phyloP scores from a whole-genome alignment of 2,329 filamentous ascomycete genomes.

The Curvularia sp. region DNA sequence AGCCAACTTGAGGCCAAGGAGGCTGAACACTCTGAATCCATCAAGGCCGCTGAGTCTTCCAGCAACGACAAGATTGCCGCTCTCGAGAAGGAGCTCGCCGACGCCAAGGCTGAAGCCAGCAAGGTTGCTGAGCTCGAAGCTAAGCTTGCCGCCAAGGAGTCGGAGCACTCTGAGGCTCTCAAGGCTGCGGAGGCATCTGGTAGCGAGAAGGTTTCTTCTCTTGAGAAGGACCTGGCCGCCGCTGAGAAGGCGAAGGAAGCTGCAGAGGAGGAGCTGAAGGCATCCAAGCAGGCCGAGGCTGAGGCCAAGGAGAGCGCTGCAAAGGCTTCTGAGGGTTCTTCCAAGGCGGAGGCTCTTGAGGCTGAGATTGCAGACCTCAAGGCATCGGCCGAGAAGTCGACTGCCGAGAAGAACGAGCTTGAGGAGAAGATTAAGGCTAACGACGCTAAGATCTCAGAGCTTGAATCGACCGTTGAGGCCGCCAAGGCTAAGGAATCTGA shows the following conservation, averaged over 20 bases:
- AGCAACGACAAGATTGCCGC: slow-evolving; percentile 20
- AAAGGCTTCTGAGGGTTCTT: slow-evolving; percentile 24
- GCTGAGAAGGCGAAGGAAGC: slow-evolving; percentile 31
- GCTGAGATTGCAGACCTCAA: slow-evolving; percentile 34
- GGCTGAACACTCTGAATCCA: slow-evolving; percentile 23
- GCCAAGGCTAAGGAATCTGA: slow-evolving; percentile 27
- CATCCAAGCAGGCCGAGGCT: slow-evolving; percentile 23
- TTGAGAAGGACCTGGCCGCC: slow-evolving; percentile 36
- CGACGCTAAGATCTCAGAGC: slow-evolving; percentile 32
- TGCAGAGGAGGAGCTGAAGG: slow-evolving; percentile 32
- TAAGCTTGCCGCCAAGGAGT: slow-evolving; percentile 32
- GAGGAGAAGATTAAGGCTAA: slow-evolving; percentile 36
- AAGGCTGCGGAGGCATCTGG: slow-evolving; percentile 30
- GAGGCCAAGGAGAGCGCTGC: slow-evolving; percentile 27
- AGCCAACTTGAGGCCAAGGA: slow-evolving; percentile 26
- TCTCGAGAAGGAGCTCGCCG: slow-evolving; percentile 29
- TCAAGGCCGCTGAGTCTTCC: slow-evolving; percentile 23
- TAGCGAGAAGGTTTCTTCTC: slow-evolving; percentile 34
- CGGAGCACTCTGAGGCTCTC: slow-evolving; percentile 33
- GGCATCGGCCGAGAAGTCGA: slow-evolving; percentile 30
- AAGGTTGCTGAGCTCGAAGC: slow-evolving; percentile 39
- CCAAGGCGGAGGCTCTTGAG: slow-evolving; percentile 25
- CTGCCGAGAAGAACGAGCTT: slow-evolving; percentile 30
- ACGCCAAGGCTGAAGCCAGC: slow-evolving; percentile 30
- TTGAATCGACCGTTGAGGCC: slow-evolving; percentile 28